Conservation (phyloP, 306 rosid species). For the Quercus engelmannii region DNA sequence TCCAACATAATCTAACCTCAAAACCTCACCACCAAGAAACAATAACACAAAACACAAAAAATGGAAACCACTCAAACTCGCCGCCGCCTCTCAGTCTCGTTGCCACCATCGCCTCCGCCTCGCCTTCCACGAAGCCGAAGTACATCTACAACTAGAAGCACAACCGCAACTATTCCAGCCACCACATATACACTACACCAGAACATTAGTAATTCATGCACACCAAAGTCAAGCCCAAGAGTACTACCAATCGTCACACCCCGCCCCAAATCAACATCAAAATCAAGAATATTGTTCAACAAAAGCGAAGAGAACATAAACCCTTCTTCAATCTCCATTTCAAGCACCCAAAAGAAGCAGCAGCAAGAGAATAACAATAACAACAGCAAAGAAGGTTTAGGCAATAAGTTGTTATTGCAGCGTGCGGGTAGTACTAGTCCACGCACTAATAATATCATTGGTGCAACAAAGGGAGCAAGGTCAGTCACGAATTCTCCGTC, state of each 20-base stretch:
- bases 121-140: slow-evolving; percentile 53
- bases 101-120: slow-evolving; percentile 29
- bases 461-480: slow-evolving; percentile 26
- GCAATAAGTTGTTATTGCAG: slow-evolving; percentile 11
- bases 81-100: slow-evolving; percentile 3
- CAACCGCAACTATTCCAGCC: slow-evolving; percentile 15
- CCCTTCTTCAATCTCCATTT: not conserved
- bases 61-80: not conserved
- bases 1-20: not conserved
- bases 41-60: not conserved
- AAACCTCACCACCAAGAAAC: not conserved
- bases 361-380: slow-evolving; percentile 17
- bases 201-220: not conserved
- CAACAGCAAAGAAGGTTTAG: slow-evolving; percentile 11
- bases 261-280: slow-evolving; percentile 50
- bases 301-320: slow-evolving; percentile 16
- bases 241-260: not conserved
- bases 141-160: slow-evolving; percentile 2
- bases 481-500: slow-evolving; percentile 34
- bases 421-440: slow-evolving; percentile 28
- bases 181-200: not conserved
- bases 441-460: slow-evolving; percentile 10
- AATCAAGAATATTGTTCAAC: slow-evolving; percentile 19
- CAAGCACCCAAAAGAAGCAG: slow-evolving; percentile 4
- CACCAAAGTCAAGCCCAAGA: slow-evolving; percentile 21